Conservation (phyloP, 768 basidiomycete species). For the Obba rivulosa region DNA sequence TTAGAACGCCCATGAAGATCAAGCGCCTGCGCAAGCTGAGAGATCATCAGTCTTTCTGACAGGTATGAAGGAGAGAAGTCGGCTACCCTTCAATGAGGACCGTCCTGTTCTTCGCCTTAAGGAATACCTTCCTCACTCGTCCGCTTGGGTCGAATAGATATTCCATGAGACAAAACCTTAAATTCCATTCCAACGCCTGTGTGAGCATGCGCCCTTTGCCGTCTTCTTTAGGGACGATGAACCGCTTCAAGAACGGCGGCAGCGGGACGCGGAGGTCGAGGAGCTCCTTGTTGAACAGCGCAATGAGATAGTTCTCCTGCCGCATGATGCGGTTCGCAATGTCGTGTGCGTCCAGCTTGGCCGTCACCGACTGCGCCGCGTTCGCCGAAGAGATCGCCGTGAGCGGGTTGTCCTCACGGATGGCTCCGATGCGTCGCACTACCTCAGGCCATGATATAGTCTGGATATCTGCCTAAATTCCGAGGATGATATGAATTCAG, state of each 20-base stretch:
- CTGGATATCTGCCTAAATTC: conserved; percentile 83
- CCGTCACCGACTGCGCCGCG: conserved; percentile 60
- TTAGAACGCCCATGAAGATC: conserved; percentile 95
- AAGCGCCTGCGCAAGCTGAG: conserved; percentile 76
- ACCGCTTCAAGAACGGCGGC: conserved; percentile 50
- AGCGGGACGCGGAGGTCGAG: conserved; percentile 84
- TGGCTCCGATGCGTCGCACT: conserved; percentile 82
- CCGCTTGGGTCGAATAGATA: conserved; percentile 92
- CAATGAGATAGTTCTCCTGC: conserved; percentile 97
- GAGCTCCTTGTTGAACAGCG: conserved; percentile 94
- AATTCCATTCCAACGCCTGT: conserved; percentile 93
- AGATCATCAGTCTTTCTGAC: conserved; percentile 1
- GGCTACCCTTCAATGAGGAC: conserved; percentile 81
- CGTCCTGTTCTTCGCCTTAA: conserved; percentile 76
- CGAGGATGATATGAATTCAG: conserved; percentile 7
- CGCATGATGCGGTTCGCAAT: conserved; percentile 97
- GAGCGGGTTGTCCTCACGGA: conserved; percentile 89
- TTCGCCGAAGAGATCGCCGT: conserved; percentile 74
- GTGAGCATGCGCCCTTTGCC: conserved; percentile 80
- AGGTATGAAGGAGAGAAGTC: background rate
- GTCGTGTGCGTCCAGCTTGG: conserved; percentile 95
- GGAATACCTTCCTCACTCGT: conserved; percentile 83
- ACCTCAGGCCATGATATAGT: conserved; percentile 97
- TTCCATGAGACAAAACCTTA: conserved; percentile 92
- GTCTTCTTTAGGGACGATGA: conserved; percentile 37